These are phyloP conservation scores for Apiospora sp. DNA, from an alignment of 2,329 filamentous ascomycete species.

Conservation along the genomic window DNA sequence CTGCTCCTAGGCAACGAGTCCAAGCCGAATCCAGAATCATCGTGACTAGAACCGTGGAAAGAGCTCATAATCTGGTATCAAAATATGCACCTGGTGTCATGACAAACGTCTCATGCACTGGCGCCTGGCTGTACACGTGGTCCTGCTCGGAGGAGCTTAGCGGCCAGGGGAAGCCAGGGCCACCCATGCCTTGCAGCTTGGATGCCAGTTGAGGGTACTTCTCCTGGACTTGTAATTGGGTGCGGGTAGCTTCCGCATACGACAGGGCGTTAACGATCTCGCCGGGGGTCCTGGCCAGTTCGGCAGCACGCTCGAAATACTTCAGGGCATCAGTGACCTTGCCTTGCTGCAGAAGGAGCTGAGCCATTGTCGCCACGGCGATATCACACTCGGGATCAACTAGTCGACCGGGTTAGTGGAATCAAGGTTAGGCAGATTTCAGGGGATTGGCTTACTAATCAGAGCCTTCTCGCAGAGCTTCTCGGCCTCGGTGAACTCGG, in stretches of 20 bases:
- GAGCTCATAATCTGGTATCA: slow-evolving; percentile 15
- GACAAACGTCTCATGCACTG: not conserved
- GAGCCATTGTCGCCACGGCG: slow-evolving; percentile 97
- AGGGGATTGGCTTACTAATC: slow-evolving; percentile 70
- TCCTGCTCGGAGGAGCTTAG: not conserved
- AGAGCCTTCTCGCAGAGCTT: slow-evolving; percentile 96
- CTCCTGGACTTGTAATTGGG: slow-evolving; percentile 90
- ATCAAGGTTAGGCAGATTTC: slow-evolving; percentile 25
- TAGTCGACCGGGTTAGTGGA: slow-evolving; percentile 52
- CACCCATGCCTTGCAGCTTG: slow-evolving; percentile 65
- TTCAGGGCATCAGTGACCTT: slow-evolving; percentile 94
- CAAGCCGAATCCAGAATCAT: slow-evolving; percentile 10
- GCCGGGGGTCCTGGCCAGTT: slow-evolving; percentile 91
- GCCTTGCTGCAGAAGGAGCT: slow-evolving; percentile 95
- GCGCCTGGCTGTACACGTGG: not conserved
- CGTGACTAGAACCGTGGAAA: slow-evolving; percentile 2
- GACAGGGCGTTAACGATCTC: slow-evolving; percentile 97
- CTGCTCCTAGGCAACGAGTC: slow-evolving; percentile 3
- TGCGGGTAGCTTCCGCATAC: slow-evolving; percentile 95
- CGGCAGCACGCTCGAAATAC: slow-evolving; percentile 96
- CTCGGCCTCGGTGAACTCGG: slow-evolving; percentile 93
- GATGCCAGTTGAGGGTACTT: slow-evolving; percentile 83
- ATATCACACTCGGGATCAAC: slow-evolving; percentile 99
- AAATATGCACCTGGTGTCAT: slow-evolving; percentile 4
- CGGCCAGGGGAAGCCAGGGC: slow-evolving; percentile 24